Conservation (phyloP, 495 filamentous ascomycete genomes). For the Xylaria flabelliformis region DNA sequence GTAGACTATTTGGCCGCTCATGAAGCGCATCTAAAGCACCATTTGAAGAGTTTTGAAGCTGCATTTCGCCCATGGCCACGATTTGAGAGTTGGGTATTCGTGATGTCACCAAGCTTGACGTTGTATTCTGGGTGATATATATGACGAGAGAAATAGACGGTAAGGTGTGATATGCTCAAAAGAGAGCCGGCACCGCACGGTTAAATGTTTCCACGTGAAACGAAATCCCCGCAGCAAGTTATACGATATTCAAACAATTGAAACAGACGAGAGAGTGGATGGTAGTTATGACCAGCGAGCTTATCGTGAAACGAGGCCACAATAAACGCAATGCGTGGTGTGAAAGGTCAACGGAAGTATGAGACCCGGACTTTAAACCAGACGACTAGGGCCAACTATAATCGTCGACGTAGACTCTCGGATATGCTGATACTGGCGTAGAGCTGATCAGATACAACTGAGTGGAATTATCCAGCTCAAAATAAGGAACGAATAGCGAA, state of each 20-base stretch:
- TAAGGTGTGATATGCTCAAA: background rate
- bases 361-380: background rate
- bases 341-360: constrained; percentile 4
- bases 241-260: background rate
- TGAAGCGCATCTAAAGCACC: constrained; percentile 33
- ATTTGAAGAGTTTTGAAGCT: constrained; percentile 14
- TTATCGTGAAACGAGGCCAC: constrained; percentile 6
- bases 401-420: background rate
- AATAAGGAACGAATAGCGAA: background rate
- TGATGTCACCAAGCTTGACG: background rate
- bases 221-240: background rate
- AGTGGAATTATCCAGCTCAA: background rate
- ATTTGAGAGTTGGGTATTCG: background rate
- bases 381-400: background rate
- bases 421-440: background rate
- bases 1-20: constrained; percentile 33
- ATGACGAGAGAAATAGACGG: background rate
- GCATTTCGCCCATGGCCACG: constrained; percentile 6
- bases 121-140: background rate
- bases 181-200: background rate
- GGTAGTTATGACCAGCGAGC: background rate
- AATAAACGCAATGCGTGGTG: background rate
- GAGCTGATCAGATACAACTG: background rate
- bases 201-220: background rate
- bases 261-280: background rate